A percentile compares a stretch with the other conserved stretches of the same genome.
These are phyloP conservation scores for Arthrinium phaeospermum DNA, from an alignment of 2,329 filamentous ascomycete genomes.

Conservation along the genomic window DNA sequence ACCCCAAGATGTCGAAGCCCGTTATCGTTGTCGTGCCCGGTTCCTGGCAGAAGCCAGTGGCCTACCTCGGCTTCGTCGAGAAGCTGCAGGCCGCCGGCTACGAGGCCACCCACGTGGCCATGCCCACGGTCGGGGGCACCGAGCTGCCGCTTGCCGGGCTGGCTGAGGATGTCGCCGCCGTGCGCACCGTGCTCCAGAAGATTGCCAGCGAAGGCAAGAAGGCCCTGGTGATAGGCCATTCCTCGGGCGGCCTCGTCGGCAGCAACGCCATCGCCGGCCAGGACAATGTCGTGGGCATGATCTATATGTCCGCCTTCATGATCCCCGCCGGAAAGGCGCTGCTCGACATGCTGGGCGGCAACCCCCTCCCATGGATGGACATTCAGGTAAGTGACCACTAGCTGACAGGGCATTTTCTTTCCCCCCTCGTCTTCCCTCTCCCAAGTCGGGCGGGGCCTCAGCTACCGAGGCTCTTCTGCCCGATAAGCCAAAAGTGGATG, in stretches of 20 bases:
- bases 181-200: conserved; percentile 16
- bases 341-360: conserved; percentile 26
- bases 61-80: conserved; percentile 6
- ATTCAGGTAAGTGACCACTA: conserved; percentile 21
- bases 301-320: conserved; percentile 22
- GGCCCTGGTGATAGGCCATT: conserved; percentile 19
- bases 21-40: conserved; percentile 22
- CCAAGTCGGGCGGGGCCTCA: not conserved
- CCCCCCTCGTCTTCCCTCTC: not conserved
- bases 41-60: conserved; percentile 20
- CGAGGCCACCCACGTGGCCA: conserved; percentile 1
- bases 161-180: conserved; percentile 22
- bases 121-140: conserved; percentile 21
- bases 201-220: conserved; percentile 16
- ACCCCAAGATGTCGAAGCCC: conserved; percentile 20
- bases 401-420: too few species aligned
- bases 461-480: not conserved
- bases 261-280: conserved; percentile 22
- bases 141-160: conserved; percentile 20
- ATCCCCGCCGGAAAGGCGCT: conserved; percentile 21
- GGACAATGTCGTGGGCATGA: conserved; percentile 21
- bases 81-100: conserved; percentile 18
- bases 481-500: not conserved
- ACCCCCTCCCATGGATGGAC: conserved; percentile 27
- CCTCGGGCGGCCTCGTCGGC: conserved; percentile 21